Evolutionary conservation across 805 yeast genomes (phyloP).

Genomic region (Komagataella mondaviorum): DNA sequence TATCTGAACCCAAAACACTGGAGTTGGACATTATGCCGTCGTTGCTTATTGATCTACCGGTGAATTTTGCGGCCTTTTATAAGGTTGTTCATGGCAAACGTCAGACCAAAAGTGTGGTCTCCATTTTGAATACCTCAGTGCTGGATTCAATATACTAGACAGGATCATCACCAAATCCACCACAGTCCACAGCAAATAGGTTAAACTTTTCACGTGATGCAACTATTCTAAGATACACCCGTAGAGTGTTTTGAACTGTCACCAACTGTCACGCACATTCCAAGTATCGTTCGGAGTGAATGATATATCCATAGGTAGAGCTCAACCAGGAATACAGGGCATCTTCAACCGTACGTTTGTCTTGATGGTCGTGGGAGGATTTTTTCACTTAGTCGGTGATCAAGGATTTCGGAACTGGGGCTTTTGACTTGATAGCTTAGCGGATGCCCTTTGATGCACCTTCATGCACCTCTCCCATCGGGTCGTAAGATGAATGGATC

Average conservation of each 20-base stretch:
- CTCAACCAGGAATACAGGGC: too few species aligned
- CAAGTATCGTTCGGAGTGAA: too few species aligned
- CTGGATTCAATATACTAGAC: neutral
- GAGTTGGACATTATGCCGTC: neutral
- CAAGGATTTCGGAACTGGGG: neutral
- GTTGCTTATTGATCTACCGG: neutral
- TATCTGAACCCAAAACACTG: neutral
- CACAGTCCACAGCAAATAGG: neutral
- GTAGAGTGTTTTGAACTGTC: neutral
- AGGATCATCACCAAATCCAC: neutral
- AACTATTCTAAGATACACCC: neutral
- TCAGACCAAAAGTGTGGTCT: neutral
- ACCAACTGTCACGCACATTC: too few species aligned
- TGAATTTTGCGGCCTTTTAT: neutral
- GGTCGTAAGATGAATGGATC: neutral
- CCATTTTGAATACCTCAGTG: neutral
- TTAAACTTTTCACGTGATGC: neutral
- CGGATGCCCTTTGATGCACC: neutral
- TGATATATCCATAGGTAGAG: too few species aligned
- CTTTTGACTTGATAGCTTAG: neutral
- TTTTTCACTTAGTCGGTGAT: neutral
- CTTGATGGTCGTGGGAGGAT: too few species aligned
- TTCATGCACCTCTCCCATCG: neutral
- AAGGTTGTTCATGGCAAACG: neutral
- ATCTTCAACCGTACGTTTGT: too few species aligned